Base-by-base conservation (phyloP, 23 red algal species). In the Gracilaria caudata region DNA sequence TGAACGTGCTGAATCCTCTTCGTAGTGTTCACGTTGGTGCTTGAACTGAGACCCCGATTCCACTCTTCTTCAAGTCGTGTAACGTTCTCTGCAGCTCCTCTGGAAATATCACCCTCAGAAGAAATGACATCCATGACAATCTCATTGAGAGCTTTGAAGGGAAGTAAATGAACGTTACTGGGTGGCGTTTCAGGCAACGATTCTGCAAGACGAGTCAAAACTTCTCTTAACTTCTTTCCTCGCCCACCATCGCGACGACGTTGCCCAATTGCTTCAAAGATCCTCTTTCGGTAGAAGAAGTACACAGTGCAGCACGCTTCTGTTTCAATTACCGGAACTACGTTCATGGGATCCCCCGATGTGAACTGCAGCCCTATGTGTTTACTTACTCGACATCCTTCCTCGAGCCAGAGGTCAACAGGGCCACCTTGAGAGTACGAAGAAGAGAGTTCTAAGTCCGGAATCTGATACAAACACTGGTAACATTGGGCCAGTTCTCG, bases 401-500 rank as follows among this genome's bases (percentile, higher is more conserved):
- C 78, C 44, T 82, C 68, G 32, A 91, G 51, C 87, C 87, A 82
- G 17, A 75, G 76, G 44, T 82, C 73, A 39, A 32, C 35, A 79
- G 68, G 28, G 17, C 54, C 26, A 16, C 46, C 55, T n/a, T 51
- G 53, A 20, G 59, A 37, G 7, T 60, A 54, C 14, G 19, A 38
- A 72, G 36, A 56, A 17, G 55, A 32, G 16, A 68, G 40, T 68
- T 91, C 76, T 37, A 91, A 44, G 44, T 91, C 87, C 11, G 75
- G 87, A 51, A 91, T 72, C 32, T 82, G 76, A 70, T 91, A 91
- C 7, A 91, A 44, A 40, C 87, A 91, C 59, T 91, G 77, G 64
- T 65, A 82, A 58, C 87, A 82, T 44, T 91, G 77, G 28, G 76
- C 75, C 7, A 91, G 78, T 51, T 81, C 87, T 57, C 51, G 56